Conservation (phyloP, 2,329 filamentous ascomycete genomes). For the Cordyceps cateniannulata region DNA sequence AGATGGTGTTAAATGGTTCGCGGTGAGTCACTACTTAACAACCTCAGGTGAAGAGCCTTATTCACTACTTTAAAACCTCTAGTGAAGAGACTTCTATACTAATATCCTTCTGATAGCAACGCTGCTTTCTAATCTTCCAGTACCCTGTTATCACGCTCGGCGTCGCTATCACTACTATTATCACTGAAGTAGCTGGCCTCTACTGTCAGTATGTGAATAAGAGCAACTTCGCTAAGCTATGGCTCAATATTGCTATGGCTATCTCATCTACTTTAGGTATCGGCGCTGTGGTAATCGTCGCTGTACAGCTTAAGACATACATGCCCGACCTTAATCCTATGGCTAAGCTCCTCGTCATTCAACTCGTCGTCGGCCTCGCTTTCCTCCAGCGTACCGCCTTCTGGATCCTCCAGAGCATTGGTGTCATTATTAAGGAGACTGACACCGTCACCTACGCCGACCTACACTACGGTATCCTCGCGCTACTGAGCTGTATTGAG, state of each 20-base stretch:
- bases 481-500: constrained; percentile 19
- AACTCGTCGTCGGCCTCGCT: constrained; percentile 20
- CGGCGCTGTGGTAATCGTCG: constrained; percentile 19
- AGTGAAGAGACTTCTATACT: too few relatives aligned
- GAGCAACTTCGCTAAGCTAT: constrained; percentile 25
- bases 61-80: too few relatives aligned
- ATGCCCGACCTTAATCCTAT: constrained; percentile 13
- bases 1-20: constrained; percentile 29
- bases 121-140: constrained; percentile 33
- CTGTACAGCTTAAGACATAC: constrained; percentile 10
- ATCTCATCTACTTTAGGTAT: constrained; percentile 21
- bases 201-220: constrained; percentile 26
- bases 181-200: constrained; percentile 22
- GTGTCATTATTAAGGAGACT: constrained; percentile 16
- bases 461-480: constrained; percentile 19
- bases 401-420: constrained; percentile 19
- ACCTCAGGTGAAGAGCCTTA: neutral
- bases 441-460: constrained; percentile 18
- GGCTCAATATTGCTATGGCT: constrained; percentile 22
- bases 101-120: constrained; percentile 18
- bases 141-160: constrained; percentile 29
- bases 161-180: constrained; percentile 34
- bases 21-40: constrained; percentile 20
- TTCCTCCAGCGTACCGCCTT: constrained; percentile 21
- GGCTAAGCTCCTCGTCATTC: constrained; percentile 12